Percentiles rank a stretch among this genome's conserved stretches.
Conservation (phyloP, 2,329 filamentous ascomycete genomes). For the Cadophora luteo-olivacea region DNA sequence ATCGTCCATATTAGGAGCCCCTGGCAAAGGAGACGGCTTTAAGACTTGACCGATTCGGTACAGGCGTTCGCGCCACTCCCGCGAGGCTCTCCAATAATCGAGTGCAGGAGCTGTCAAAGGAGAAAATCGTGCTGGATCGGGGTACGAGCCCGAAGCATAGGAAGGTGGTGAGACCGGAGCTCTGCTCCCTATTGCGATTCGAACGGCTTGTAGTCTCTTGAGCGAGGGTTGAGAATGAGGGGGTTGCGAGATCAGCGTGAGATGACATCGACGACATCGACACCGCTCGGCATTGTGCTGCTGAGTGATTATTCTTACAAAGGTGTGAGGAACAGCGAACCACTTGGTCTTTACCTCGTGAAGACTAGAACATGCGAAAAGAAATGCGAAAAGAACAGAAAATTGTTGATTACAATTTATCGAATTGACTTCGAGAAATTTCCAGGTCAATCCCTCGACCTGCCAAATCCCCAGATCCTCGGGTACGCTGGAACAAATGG, state of each 20-base stretch:
- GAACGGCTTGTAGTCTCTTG: not conserved
- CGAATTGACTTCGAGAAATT: not conserved
- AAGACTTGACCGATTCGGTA: not conserved
- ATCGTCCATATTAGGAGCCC: conserved; percentile 2
- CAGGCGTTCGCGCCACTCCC: conserved; percentile 7
- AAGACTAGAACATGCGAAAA: not conserved
- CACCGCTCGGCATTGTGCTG: not conserved
- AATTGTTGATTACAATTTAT: not conserved
- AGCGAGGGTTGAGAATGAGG: not conserved
- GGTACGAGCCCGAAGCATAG: not conserved
- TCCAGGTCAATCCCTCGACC: conserved; percentile 2
- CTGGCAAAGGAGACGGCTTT: conserved; percentile 14
- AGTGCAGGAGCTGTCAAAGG: not conserved
- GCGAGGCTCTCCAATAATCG: conserved; percentile 13
- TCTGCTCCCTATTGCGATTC: conserved; percentile 6
- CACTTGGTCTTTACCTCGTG: not conserved
- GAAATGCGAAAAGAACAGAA: not conserved
- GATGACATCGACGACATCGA: not conserved
- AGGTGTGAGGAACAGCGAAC: not conserved
- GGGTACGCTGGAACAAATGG: not conserved
- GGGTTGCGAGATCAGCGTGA: not conserved
- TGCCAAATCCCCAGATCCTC: not conserved
- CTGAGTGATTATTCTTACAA: not conserved
- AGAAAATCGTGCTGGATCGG: not conserved
- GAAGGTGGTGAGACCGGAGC: conserved; percentile 8